Percentiles rank a stretch among this genome's conserved stretches.
These are phyloP conservation scores for Kalaharituber pfeilii DNA, from an alignment of 2,329 filamentous ascomycete genomes.

Conservation along the genomic window DNA sequence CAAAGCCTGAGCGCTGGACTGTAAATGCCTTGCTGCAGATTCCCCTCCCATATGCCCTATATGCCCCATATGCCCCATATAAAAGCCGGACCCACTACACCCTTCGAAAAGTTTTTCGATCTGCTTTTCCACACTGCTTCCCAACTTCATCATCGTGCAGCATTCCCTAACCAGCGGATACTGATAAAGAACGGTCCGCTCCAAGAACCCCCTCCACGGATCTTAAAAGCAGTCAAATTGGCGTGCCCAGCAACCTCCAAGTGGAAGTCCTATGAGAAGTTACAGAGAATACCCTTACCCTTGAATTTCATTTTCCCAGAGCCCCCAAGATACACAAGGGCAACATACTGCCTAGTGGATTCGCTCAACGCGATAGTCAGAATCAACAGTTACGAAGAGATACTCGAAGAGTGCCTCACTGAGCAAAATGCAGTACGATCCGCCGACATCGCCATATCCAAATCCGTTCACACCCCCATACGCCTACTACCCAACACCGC, in stretches of 20 bases:
- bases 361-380: no score
- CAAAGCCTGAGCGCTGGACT: not conserved
- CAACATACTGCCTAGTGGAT: not conserved
- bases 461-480: conserved; percentile 17
- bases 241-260: not conserved
- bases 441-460: conserved; percentile 15
- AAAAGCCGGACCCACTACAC: not conserved
- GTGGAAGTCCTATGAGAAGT: not conserved
- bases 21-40: not conserved
- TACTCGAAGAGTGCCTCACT: no score
- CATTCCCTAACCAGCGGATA: not conserved
- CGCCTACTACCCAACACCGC: conserved; percentile 14
- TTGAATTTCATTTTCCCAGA: not conserved
- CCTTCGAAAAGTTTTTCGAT: not conserved
- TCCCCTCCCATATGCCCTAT: not conserved
- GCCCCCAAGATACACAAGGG: not conserved
- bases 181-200: not conserved
- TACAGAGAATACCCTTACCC: not conserved
- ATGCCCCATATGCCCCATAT: not conserved
- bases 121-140: not conserved
- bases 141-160: conserved; percentile 1
- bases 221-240: not conserved
- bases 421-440: conserved; percentile 18
- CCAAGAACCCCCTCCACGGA: not conserved
- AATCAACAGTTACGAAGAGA: no score